These are phyloP conservation scores for Dioscorea dumetorum DNA, from an alignment of 106 monocot genomes.

Conservation along the genomic window DNA sequence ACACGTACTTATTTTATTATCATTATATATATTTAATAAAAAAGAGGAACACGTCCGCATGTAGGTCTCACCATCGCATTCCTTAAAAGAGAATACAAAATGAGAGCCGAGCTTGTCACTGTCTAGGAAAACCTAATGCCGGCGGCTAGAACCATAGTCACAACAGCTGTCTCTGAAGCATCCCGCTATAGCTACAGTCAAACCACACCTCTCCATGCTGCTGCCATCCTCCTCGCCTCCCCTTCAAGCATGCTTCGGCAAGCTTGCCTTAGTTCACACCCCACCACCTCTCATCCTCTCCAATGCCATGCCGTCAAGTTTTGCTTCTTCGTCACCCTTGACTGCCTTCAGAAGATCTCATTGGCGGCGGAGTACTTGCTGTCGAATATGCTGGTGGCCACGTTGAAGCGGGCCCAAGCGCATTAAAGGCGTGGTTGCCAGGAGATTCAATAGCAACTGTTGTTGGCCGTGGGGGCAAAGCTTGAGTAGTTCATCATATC, in stretches of 20 bases:
- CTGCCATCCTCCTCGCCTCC: too few relatives aligned
- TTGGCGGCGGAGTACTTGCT: conserved; percentile 24
- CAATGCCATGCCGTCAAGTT: too few relatives aligned
- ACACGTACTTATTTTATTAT: too few relatives aligned
- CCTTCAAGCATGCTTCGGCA: too few relatives aligned
- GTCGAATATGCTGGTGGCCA: conserved; percentile 85
- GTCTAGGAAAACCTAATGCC: conserved; percentile 70
- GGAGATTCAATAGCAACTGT: conserved; percentile 72
- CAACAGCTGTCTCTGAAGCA: conserved; percentile 43
- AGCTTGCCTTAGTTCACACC: too few relatives aligned
- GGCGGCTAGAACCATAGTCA: conserved; percentile 43
- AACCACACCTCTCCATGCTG: conserved; percentile 48
- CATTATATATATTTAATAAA: too few relatives aligned
- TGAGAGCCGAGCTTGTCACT: conserved; percentile 53
- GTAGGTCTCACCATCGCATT: too few relatives aligned
- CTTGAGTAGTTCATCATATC: conserved; percentile 67
- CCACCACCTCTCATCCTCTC: too few relatives aligned
- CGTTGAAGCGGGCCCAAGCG: conserved; percentile 89
- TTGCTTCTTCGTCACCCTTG: conserved; percentile 89
- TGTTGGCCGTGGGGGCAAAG: conserved; percentile 79
- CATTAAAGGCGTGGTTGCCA: conserved; percentile 73
- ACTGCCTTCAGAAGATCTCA: conserved; percentile 29
- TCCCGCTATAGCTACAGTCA: conserved; percentile 40
- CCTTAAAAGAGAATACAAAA: conserved; percentile 8
- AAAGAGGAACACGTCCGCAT: too few relatives aligned